Conservation (phyloP, 2,329 filamentous ascomycete species). For the Cladosporium sp. region DNA sequence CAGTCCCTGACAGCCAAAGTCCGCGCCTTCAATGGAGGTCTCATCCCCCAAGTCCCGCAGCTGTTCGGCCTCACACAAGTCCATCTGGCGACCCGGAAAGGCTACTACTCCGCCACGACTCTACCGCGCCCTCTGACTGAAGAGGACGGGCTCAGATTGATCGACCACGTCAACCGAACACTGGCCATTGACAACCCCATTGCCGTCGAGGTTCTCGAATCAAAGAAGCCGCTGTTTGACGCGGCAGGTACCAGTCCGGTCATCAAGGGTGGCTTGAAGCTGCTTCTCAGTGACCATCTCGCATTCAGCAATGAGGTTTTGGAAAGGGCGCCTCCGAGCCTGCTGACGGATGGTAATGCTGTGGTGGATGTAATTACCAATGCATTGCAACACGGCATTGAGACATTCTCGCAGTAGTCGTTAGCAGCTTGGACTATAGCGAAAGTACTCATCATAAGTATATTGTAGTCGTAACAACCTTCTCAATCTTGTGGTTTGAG, state of each 20-base stretch:
- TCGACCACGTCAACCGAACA: conserved; percentile 25
- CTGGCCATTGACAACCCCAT: conserved; percentile 25
- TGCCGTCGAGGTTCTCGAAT: conserved; percentile 12
- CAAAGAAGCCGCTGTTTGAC: conserved; percentile 19
- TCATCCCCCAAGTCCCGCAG: conserved; percentile 24
- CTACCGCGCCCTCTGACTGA: conserved; percentile 21
- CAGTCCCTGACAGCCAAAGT: conserved; percentile 28
- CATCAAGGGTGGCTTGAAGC: conserved; percentile 13
- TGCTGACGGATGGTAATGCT: conserved; percentile 10
- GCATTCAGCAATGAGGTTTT: conserved; percentile 18
- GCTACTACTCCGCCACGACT: conserved; percentile 24
- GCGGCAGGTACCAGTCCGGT: conserved; percentile 7
- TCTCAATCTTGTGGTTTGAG: not conserved
- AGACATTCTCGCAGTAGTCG: conserved; percentile 7
- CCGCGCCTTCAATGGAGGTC: conserved; percentile 31
- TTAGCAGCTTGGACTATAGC: not conserved
- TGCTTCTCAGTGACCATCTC: conserved; percentile 20
- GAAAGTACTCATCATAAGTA: not conserved
- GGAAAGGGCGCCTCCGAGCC: conserved; percentile 14
- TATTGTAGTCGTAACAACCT: not conserved
- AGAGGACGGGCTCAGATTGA: conserved; percentile 22
- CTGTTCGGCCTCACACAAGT: conserved; percentile 17
- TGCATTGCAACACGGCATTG: conserved; percentile 17
- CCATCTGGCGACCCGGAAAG: conserved; percentile 26
- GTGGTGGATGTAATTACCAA: conserved; percentile 19